Base-by-base conservation (phyloP, 805 yeast genomes). In the Suhomyces kilbournensis region DNA sequence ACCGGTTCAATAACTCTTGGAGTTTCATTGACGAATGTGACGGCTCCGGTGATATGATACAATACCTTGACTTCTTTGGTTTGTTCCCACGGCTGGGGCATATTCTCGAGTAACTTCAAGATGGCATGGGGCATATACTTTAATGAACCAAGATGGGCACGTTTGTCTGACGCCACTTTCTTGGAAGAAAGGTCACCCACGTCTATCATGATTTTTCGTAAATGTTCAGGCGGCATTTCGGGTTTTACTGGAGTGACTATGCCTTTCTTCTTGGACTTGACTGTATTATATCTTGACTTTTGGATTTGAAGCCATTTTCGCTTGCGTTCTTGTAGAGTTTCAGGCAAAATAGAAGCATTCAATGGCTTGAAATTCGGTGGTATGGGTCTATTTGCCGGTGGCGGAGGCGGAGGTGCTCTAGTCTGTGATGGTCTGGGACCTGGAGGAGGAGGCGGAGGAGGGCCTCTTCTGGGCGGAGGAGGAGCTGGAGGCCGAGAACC, bases 1-100 rank as follows among this genome's bases (percentile, higher is more conserved):
- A 91, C 85, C 0, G 97, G 97, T 62, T 89, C 96, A 15, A 90
- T 86, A 3, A 94, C 98, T 59, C 96, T 75, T 0, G 98, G 97
- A 3, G 81, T 78, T 65, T 94, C 98, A 66, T 93, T 86, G 19
- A 94, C 97, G 75, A 94, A 91, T 0, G 99, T 90, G 17, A 94
- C 86, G 12, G 99, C 97, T 23, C 99, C 99, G 0, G 94, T 83
- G 19, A 80, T 79, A 63, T 94, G 99, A 66, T 94, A 94, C 42
- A 93, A 69, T 6, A 93, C 98, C 53, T 81, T 83, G 20, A 94
- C 98, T 44, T 88, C 96, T 55, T 88, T 88, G 1, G 80, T 73
- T 49, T 83, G 81, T 66, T 94, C 98, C 99, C 99, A 94, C 0
- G 99, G 99, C 65, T 91, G 96, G 0, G 99, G 99, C 93, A 94